Evolutionary conservation across 805 yeast species (phyloP).

Genomic region (Metschnikowia bowlesiae): DNA sequence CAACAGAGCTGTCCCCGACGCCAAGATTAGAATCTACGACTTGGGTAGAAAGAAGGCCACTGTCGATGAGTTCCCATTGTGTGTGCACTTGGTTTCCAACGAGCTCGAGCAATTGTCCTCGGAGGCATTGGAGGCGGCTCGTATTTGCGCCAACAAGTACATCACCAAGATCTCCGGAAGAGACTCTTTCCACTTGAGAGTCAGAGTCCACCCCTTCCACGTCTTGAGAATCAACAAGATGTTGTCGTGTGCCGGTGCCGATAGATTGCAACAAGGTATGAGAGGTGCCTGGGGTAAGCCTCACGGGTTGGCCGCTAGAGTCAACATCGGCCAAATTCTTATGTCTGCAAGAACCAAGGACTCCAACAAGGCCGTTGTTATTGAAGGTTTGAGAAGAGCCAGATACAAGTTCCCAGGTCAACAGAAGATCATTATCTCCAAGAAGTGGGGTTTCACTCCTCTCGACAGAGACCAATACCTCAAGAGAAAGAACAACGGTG

Average conservation of each 20-base stretch:
- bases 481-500: constrained; percentile 92
- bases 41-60: constrained; percentile 99
- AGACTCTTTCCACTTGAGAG: constrained; percentile 99
- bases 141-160: constrained; percentile 99
- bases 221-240: constrained; percentile 99
- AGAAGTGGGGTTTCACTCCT: constrained; percentile 99
- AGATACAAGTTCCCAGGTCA: constrained; percentile 99
- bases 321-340: constrained; percentile 96
- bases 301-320: constrained; percentile 99
- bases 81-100: constrained; percentile 98
- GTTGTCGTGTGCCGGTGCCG: constrained; percentile 99
- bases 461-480: constrained; percentile 97
- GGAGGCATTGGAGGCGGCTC: constrained; percentile 99
- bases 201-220: constrained; percentile 99
- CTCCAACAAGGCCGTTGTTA: constrained; percentile 92
- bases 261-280: constrained; percentile 99
- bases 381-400: constrained; percentile 99
- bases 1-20: constrained; percentile 99
- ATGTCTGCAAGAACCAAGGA: constrained; percentile 98
- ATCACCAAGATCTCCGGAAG: constrained; percentile 97
- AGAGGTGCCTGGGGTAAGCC: constrained; percentile 99
- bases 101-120: constrained; percentile 99
- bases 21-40: constrained; percentile 98
- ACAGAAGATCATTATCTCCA: constrained; percentile 97
- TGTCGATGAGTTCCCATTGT: constrained; percentile 99